These are phyloP conservation scores for Entophlyctis luteolus DNA, from an alignment of 192 early-diverging fungal genomes.

Conservation along the genomic window DNA sequence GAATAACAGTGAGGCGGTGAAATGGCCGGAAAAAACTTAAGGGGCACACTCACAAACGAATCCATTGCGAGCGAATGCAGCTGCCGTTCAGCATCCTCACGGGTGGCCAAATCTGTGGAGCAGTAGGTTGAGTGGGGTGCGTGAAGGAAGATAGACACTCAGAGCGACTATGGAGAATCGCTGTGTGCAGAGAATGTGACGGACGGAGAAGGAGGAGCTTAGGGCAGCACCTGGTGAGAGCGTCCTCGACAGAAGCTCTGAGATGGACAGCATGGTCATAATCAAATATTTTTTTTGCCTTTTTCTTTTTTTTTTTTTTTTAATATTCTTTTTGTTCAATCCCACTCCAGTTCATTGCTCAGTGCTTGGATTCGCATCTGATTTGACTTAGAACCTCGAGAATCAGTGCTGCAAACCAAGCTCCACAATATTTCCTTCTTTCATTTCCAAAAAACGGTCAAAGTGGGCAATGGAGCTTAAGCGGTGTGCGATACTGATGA, in stretches of 20 bases:
- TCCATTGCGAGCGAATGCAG: slow-evolving; percentile 70
- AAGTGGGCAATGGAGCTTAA: slow-evolving; percentile 79
- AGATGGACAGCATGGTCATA: slow-evolving; percentile 45
- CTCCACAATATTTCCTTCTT: slow-evolving; percentile 69
- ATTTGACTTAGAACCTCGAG: slow-evolving; percentile 41
- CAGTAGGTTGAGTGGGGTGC: background rate
- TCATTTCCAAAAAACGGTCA: slow-evolving; percentile 74
- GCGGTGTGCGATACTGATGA: slow-evolving; percentile 83
- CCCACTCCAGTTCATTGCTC: background rate
- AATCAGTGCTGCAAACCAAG: slow-evolving; percentile 62
- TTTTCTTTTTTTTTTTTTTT: no score
- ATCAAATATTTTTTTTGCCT: no score
- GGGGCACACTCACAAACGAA: slow-evolving; percentile 73
- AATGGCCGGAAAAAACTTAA: background rate
- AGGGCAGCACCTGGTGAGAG: slow-evolving; percentile 57
- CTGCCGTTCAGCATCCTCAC: slow-evolving; percentile 75
- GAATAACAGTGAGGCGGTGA: background rate
- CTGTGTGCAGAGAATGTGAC: no score
- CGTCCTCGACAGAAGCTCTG: slow-evolving; percentile 72
- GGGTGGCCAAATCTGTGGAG: slow-evolving; percentile 62
- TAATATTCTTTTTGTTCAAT: no score
- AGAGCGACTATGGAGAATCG: no score
- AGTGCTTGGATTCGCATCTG: background rate
- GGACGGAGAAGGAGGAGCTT: no score
- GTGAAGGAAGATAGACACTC: background rate